A percentile compares a stretch with the other conserved stretches of the same genome.
These are phyloP conservation scores for Aspergillus fijiensis DNA, from an alignment of 2,329 filamentous ascomycete species.

Conservation along the genomic window DNA sequence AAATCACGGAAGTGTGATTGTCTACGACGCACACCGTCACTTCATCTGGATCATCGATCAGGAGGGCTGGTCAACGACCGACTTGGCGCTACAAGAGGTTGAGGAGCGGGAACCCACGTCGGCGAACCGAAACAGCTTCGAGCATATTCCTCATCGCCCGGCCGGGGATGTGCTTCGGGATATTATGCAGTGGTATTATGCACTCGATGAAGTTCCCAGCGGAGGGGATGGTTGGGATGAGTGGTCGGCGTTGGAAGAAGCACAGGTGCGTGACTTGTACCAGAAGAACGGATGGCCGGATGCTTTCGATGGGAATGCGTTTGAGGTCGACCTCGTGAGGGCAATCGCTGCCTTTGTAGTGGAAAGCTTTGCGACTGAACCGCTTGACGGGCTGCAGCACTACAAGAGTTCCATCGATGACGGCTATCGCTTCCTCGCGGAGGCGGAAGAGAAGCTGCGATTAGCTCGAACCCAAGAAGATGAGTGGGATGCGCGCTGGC, in stretches of 20 bases:
- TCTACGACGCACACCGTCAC: constrained; percentile 30
- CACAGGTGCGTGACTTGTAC: constrained; percentile 9
- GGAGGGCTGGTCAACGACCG: constrained; percentile 6
- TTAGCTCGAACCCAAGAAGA: not conserved
- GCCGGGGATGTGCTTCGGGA: constrained; percentile 19
- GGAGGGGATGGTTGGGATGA: not conserved
- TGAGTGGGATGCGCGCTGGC: not conserved
- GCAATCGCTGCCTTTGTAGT: not conserved
- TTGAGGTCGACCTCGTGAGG: constrained; percentile 14
- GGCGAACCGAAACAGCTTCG: constrained; percentile 17
- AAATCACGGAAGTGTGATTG: constrained; percentile 25
- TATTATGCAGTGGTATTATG: constrained; percentile 16
- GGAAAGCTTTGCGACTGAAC: not conserved
- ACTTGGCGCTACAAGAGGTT: constrained; percentile 2
- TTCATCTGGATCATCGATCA: constrained; percentile 24
- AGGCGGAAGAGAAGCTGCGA: not conserved
- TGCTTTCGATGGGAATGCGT: constrained; percentile 19
- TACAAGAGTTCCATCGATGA: not conserved
- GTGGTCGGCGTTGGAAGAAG: not conserved
- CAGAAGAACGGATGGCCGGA: constrained; percentile 19
- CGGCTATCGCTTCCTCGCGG: not conserved
- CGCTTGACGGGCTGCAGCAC: not conserved
- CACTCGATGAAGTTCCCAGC: constrained; percentile 16
- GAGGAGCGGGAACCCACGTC: not conserved
- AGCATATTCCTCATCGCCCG: constrained; percentile 13